phyloP scores from a whole-genome alignment of 2,329 filamentous ascomycete genomes.

The Hymenoscyphus albidus region DNA sequence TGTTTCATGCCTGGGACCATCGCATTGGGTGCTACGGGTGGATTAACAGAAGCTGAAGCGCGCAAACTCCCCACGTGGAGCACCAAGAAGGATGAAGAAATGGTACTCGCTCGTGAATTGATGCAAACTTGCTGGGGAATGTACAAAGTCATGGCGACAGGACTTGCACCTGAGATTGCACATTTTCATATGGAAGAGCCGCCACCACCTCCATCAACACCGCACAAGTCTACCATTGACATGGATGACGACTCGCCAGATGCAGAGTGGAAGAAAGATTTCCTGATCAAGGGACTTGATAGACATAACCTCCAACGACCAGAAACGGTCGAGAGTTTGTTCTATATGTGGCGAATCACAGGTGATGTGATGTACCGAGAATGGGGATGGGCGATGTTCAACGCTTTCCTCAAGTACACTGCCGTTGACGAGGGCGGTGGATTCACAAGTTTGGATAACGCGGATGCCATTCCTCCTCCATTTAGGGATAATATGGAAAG shows the following conservation, averaged over 20 bases:
- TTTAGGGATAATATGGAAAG: constrained; percentile 94
- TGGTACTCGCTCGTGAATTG: constrained; percentile 80
- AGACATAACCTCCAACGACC: constrained; percentile 90
- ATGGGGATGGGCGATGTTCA: constrained; percentile 99
- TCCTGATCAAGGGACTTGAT: constrained; percentile 75
- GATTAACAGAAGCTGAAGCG: constrained; percentile 70
- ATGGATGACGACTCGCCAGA: constrained; percentile 47
- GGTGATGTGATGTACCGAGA: constrained; percentile 83
- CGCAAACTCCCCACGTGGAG: constrained; percentile 70
- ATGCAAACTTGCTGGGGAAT: constrained; percentile 98
- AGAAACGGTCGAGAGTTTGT: constrained; percentile 92
- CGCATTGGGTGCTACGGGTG: constrained; percentile 79
- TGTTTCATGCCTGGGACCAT: constrained; percentile 98
- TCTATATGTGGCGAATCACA: constrained; percentile 99
- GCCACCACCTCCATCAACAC: constrained; percentile 57
- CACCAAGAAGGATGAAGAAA: constrained; percentile 77
- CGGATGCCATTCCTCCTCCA: constrained; percentile 65
- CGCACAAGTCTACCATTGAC: constrained; percentile 47
- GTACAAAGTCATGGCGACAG: constrained; percentile 86
- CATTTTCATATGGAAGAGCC: constrained; percentile 77
- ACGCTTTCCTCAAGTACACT: constrained; percentile 82
- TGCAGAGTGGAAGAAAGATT: constrained; percentile 72
- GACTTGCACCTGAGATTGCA: constrained; percentile 90
- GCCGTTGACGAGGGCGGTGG: constrained; percentile 73
- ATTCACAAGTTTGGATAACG: constrained; percentile 77